Evolutionary conservation across 2,329 filamentous ascomycete species (phyloP), one percentile per base, ranked within the genome.

Genomic region (Cytospora leucostoma): DNA sequence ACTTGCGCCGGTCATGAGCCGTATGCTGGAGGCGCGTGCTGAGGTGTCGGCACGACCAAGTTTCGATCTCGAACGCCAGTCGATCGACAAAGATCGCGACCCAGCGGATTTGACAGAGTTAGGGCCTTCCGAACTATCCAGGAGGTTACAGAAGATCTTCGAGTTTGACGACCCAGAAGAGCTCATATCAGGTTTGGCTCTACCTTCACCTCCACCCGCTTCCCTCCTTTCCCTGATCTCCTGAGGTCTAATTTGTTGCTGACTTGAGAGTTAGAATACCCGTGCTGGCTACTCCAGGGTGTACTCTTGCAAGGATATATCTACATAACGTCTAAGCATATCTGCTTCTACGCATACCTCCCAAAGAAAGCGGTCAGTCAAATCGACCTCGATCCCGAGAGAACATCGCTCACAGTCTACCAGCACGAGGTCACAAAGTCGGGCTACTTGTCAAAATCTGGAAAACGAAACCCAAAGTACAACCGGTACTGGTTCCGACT

Each of bases 341-440:
- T 98, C 66, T 97, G 93, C 77, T 99, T 98, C 75, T 98, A 97
- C 73, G 93, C 95, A 47, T 97, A 97, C 73, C 83, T 98, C n/a
- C 93, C 93, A 7, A 96, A 93, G 80, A 97, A 95, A 81, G 87
- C 90, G 58, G 90, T 91, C 80, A 76, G 88, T 72, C 33, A 49
- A 32, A 54, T 47, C 50, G 62, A 51, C 19, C 19, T 33, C 33
- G 19, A 50, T n/a, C 52, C 32, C 33, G 64, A 55, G 27, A 27
- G 40, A 17, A 27, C 21, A 8, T 61, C 34, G 19, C n/a, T 53
- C 21, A 66, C 65, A 62, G 12, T 65, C n/a, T 66, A 62, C 51
- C 73, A 91, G 83, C 86, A 91, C 69, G 83, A 88, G 61, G 84
- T 90, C 19, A 85, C 88, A 68, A 98, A 97, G 76, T 94, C 93